A percentile compares a stretch with the other conserved stretches of the same genome.
These are phyloP conservation scores for Scytalidium lignicola DNA, from an alignment of 2,329 filamentous ascomycete species.

Conservation along the genomic window DNA sequence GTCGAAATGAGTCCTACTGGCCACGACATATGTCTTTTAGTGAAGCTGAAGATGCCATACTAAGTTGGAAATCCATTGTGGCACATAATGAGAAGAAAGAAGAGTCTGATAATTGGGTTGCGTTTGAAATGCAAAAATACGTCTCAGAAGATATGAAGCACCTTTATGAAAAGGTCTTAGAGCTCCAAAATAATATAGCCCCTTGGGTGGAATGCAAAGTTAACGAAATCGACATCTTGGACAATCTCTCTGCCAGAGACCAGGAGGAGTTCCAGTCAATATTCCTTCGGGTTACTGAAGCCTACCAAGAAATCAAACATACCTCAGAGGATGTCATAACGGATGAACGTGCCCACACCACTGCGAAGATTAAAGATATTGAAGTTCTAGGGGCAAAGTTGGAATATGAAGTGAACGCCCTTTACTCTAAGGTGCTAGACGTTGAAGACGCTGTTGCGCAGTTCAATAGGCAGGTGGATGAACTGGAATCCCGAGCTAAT, in stretches of 20 bases:
- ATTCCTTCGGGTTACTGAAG: constrained; percentile 66
- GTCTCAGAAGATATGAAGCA: constrained; percentile 49
- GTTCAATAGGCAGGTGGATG: constrained; percentile 72
- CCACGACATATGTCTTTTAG: constrained; percentile 71
- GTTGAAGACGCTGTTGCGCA: constrained; percentile 77
- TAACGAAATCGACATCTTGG: constrained; percentile 50
- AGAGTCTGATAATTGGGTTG: constrained; percentile 22
- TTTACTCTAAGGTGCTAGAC: constrained; percentile 78
- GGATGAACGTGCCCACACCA: constrained; percentile 63
- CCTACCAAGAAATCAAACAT: constrained; percentile 62
- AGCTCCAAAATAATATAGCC: constrained; percentile 47
- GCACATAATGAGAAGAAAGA: constrained; percentile 34
- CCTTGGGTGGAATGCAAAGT: constrained; percentile 60
- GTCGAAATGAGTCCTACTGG: constrained; percentile 56
- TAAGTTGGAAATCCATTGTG: constrained; percentile 57
- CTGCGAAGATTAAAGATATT: constrained; percentile 70
- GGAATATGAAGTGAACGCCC: constrained; percentile 82
- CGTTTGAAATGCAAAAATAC: constrained; percentile 30
- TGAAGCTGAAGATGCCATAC: constrained; percentile 67
- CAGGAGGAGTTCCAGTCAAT: constrained; percentile 60
- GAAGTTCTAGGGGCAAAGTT: constrained; percentile 78
- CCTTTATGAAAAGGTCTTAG: constrained; percentile 48
- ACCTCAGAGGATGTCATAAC: constrained; percentile 63
- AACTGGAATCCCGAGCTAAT: constrained; percentile 61
- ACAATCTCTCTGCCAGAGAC: constrained; percentile 57